These are phyloP conservation scores for Kluyveromyces siamensis DNA, from an alignment of 805 yeast genomes.

Conservation along the genomic window DNA sequence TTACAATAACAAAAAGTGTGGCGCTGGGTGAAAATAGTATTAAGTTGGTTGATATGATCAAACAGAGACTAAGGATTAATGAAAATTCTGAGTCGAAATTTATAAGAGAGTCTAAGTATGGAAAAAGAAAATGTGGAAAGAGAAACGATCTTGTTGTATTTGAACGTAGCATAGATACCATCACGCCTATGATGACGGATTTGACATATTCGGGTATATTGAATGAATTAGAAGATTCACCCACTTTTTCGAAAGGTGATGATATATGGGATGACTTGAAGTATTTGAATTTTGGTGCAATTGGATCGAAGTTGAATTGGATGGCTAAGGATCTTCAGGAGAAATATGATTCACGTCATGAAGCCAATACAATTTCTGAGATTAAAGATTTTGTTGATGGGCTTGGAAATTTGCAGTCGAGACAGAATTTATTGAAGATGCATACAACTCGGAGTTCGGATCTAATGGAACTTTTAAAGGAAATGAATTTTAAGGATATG, in stretches of 20 bases:
- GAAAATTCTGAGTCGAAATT: conserved; percentile 13
- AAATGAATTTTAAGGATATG: conserved; percentile 33
- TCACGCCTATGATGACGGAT: conserved; percentile 66
- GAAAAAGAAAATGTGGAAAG: conserved; percentile 32
- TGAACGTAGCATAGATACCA: conserved; percentile 68
- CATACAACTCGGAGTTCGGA: conserved; percentile 71
- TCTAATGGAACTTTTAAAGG: conserved; percentile 33
- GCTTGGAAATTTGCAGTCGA: conserved; percentile 54
- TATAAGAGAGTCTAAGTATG: conserved; percentile 24
- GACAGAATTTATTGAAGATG: conserved; percentile 58
- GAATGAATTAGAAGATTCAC: conserved; percentile 52
- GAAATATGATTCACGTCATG: conserved; percentile 53
- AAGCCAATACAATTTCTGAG: conserved; percentile 49
- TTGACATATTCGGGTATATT: conserved; percentile 75
- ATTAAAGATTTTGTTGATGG: conserved; percentile 66
- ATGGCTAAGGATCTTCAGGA: conserved; percentile 64
- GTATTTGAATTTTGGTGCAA: conserved; percentile 65
- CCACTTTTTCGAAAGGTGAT: conserved; percentile 11
- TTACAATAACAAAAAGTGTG: conserved; percentile 18
- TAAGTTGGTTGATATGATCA: conserved; percentile 11
- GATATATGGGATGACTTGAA: conserved; percentile 37
- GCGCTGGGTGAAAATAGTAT: conserved; percentile 21
- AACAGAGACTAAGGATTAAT: conserved; percentile 9
- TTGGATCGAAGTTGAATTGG: conserved; percentile 63
- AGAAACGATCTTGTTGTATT: conserved; percentile 67